phyloP scores from a whole-genome alignment of 441 rosid genomes.

The Jatropha multifida region DNA sequence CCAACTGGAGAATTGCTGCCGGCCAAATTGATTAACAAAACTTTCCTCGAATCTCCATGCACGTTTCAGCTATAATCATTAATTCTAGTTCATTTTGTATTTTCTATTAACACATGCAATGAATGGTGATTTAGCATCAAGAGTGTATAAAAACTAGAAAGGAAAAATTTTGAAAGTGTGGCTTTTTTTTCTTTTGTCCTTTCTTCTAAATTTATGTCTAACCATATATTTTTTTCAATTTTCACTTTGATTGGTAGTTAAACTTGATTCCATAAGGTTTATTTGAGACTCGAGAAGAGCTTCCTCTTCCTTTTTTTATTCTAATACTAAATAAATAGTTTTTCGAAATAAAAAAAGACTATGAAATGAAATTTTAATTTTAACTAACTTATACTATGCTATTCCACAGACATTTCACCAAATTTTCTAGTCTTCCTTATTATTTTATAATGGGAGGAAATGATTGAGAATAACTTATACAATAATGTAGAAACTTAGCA shows the following conservation, averaged over 20 bases:
- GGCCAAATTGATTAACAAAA: constrained; percentile 29
- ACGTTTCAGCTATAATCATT: constrained; percentile 2
- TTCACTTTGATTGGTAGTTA: constrained; percentile 19
- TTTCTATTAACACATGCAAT: not conserved
- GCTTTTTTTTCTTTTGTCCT: constrained; percentile 16
- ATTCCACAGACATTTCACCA: no score
- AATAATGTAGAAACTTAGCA: constrained; percentile 12
- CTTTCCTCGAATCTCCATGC: constrained; percentile 17
- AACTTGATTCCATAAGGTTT: constrained; percentile 18
- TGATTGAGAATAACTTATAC: constrained; percentile 15
- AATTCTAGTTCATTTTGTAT: not conserved
- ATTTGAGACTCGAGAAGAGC: not conserved
- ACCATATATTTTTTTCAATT: no score
- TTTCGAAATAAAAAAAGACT: no score
- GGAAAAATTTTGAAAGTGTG: not conserved
- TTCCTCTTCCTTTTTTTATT: not conserved
- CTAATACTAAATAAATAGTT: no score
- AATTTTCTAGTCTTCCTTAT: no score
- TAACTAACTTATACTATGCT: no score
- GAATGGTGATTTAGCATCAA: constrained; percentile 10
- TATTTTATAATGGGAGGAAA: no score
- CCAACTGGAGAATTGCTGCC: constrained; percentile 27
- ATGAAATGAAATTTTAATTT: no score
- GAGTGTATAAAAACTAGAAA: not conserved
- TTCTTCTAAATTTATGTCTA: not conserved